Evolutionary conservation across 805 yeast species (phyloP).

Genomic region (Sungouiella blattae): DNA sequence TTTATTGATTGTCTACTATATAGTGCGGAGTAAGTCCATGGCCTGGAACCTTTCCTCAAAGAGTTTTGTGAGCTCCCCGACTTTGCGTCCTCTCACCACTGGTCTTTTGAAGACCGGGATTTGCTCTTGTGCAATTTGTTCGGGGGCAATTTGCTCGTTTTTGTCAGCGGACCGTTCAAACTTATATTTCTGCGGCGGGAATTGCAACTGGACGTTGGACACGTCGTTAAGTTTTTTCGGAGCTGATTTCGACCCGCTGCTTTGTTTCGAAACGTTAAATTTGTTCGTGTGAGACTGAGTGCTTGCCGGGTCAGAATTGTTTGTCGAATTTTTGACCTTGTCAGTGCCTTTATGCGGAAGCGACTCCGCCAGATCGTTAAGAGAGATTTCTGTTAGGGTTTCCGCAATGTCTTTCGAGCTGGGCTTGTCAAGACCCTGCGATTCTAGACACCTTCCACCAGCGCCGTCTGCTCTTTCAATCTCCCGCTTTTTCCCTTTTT

Average conservation of each 20-base stretch:
- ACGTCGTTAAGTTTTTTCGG: neutral
- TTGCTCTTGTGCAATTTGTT: no score
- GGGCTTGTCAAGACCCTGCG: no score
- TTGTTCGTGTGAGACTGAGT: neutral
- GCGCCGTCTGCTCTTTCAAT: no score
- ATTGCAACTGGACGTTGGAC: conserved; percentile 22
- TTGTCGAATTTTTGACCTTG: neutral
- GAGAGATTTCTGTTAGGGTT: neutral
- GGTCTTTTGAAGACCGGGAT: conserved; percentile 23
- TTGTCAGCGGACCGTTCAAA: conserved; percentile 11
- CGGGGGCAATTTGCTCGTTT: neutral
- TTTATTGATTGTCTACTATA: conserved; percentile 1
- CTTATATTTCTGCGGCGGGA: conserved; percentile 37
- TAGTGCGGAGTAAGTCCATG: conserved; percentile 24
- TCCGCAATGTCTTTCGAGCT: neutral
- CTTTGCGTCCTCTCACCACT: conserved; percentile 54
- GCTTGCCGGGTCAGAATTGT: neutral
- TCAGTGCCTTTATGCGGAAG: no score
- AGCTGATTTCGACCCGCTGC: neutral
- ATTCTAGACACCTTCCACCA: neutral
- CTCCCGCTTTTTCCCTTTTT: no score
- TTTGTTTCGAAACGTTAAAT: neutral
- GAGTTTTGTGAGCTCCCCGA: conserved; percentile 57
- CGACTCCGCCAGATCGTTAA: neutral
- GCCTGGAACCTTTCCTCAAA: conserved; percentile 58